Conservation (phyloP, 139 green algal genomes). For the Closterium sp. region DNA sequence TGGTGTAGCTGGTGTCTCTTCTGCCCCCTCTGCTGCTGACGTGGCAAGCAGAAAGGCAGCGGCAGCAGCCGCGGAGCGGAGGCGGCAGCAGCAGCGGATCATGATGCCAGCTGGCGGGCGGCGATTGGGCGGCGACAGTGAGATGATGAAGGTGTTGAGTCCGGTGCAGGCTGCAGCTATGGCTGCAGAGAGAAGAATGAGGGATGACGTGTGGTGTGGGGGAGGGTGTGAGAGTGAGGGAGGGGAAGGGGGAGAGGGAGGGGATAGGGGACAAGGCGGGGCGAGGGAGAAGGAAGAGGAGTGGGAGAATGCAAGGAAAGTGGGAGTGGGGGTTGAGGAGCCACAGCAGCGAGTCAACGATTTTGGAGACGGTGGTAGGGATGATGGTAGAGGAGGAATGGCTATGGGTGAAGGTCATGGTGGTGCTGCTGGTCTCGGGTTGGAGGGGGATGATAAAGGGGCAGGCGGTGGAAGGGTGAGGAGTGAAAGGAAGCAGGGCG, state of each 20-base stretch:
- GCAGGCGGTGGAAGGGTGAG: not conserved
- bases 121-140: slow-evolving; percentile 52
- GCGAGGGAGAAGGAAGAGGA: not conserved
- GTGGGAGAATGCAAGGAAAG: not conserved
- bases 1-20: not conserved
- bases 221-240: not conserved
- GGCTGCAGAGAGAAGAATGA: slow-evolving; percentile 59
- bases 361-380: not conserved
- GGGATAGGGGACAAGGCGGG: not conserved
- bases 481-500: not conserved
- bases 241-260: not conserved
- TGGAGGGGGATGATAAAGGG: not conserved
- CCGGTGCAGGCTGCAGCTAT: slow-evolving; percentile 62
- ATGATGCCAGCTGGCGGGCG: slow-evolving; percentile 49
- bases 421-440: not conserved
- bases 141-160: slow-evolving; percentile 39
- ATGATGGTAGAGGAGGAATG: not conserved
- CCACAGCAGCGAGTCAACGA: not conserved
- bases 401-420: not conserved
- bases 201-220: slow-evolving; percentile 62
- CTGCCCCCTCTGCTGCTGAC: not conserved
- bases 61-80: slow-evolving; percentile 26
- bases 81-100: not conserved
- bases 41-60: not conserved
- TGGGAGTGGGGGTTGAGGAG: not conserved